These are phyloP conservation scores for Magnaporthales sp. DNA, from an alignment of 2,329 filamentous ascomycete genomes.

Conservation along the genomic window DNA sequence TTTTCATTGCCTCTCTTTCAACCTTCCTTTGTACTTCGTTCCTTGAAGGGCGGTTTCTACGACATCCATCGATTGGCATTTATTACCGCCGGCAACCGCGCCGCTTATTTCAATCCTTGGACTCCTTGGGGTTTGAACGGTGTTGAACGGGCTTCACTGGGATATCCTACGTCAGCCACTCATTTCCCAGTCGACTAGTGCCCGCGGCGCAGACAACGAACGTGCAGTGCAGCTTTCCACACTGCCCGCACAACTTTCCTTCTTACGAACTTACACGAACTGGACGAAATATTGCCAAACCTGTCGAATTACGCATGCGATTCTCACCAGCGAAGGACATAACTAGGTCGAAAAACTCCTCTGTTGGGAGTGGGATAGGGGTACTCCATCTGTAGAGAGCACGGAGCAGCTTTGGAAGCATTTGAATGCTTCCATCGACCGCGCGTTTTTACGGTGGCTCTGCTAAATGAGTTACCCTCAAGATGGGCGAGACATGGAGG, in stretches of 20 bases:
- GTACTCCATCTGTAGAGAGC: conserved; percentile 11
- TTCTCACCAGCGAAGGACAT: conserved; percentile 8
- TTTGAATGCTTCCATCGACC: conserved; percentile 16
- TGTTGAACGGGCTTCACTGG: not conserved
- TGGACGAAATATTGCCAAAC: not conserved
- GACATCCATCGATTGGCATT: not conserved
- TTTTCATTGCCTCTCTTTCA: not conserved
- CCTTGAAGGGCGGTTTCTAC: not conserved
- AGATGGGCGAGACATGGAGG: conserved; percentile 46
- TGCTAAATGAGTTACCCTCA: conserved; percentile 46
- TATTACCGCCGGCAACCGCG: not conserved
- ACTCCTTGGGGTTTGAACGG: not conserved
- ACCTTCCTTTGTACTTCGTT: not conserved
- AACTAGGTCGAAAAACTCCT: conserved; percentile 6
- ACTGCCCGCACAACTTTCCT: not conserved
- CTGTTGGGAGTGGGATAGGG: conserved; percentile 13
- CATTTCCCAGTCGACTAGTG: not conserved
- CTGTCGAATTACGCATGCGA: conserved; percentile 15
- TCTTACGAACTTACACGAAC: not conserved
- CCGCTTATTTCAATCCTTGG: not conserved
- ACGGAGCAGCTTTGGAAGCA: conserved; percentile 12
- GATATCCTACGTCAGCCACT: not conserved
- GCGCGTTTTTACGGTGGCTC: conserved; percentile 14
- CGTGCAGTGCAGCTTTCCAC: not conserved
- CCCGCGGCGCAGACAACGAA: not conserved